phyloP scores from a whole-genome alignment of 768 basidiomycete genomes.

The Termitomyces sp. region DNA sequence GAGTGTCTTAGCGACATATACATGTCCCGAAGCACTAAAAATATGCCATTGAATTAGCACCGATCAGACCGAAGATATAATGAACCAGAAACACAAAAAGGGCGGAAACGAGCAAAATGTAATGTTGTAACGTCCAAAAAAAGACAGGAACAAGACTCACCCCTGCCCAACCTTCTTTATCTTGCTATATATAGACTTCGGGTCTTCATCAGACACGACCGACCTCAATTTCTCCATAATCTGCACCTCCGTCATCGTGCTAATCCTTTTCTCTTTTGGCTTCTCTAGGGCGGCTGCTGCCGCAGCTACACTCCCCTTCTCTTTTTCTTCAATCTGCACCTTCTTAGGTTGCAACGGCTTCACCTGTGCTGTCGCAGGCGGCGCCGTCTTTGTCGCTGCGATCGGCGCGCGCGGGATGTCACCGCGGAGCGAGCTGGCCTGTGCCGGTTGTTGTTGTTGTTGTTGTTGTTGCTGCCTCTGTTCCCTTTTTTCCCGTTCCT shows the following conservation, averaged over 20 bases:
- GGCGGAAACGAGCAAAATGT: neutral
- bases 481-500: constrained; percentile 29
- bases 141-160: constrained; percentile 45
- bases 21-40: constrained; percentile 89
- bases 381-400: constrained; percentile 41
- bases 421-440: constrained; percentile 16
- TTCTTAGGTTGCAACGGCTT: constrained; percentile 84
- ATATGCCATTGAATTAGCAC: constrained; percentile 14
- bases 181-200: constrained; percentile 88
- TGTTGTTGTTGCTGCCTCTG: constrained; percentile 27
- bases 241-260: constrained; percentile 95
- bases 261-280: constrained; percentile 86
- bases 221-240: constrained; percentile 96
- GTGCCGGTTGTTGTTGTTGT: constrained; percentile 14
- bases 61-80: neutral
- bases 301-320: constrained; percentile 50
- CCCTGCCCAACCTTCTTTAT: constrained; percentile 99
- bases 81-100: neutral
- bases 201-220: constrained; percentile 86
- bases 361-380: constrained; percentile 54
- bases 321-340: constrained; percentile 56
- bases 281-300: constrained; percentile 75
- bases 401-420: constrained; percentile 33
- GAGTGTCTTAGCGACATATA: constrained; percentile 93
- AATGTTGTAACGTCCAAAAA: neutral